Evolutionary conservation across 1,284 basidiomycete genomes (phyloP), one percentile per base, ranked within the genome.

Genomic region (Microbotryum silenes-acaulis): DNA sequence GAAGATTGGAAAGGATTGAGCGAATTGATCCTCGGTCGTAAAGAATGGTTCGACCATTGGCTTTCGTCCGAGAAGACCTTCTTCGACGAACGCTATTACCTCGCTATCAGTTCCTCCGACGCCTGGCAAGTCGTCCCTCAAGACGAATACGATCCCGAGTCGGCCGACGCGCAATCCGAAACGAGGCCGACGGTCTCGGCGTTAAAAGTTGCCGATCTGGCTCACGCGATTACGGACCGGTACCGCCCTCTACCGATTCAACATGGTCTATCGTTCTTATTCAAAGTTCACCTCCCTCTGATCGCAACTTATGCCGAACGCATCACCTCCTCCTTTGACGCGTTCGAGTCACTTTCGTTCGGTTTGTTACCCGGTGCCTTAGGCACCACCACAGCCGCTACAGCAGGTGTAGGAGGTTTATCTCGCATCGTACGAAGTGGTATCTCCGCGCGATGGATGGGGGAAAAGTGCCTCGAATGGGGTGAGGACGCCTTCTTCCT

Each of bases 41-140:
- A 84, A 51, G 85, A 87, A 54, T 97, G 91, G 91, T 97, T 96
- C 74, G 83, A 86, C 53, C 80, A 83, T 3, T 98, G 94, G 94
- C 76, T 97, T 37, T 82, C 84, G 44, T 91, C 87, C 33, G 92
- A 97, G 75, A 83, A 84, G 69, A 81, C 83, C 70, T 96, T 93
- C 71, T 83, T 86, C 4, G 83, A 90, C 70, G 81, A 83, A 57
- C 85, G 87, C 71, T 96, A 88, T 72, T 82, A 89, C 64, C 84
- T 88, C 47, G 87, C 93, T 54, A 88, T 96, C 64, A 82, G 82
- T 52, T 79, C 86, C 1, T 71, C 83, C 0, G 87, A 92, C 62
- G 93, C 94, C 0, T 98, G 93, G 93, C 79, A 81, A n/a, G 83
- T 96, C 53, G 80, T 83, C 25, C 77, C 78, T 1, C 82, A 78